Evolutionary conservation across 257 asterid species (phyloP), one percentile per base, ranked within the genome.

Genomic region (Ballota nigra): DNA sequence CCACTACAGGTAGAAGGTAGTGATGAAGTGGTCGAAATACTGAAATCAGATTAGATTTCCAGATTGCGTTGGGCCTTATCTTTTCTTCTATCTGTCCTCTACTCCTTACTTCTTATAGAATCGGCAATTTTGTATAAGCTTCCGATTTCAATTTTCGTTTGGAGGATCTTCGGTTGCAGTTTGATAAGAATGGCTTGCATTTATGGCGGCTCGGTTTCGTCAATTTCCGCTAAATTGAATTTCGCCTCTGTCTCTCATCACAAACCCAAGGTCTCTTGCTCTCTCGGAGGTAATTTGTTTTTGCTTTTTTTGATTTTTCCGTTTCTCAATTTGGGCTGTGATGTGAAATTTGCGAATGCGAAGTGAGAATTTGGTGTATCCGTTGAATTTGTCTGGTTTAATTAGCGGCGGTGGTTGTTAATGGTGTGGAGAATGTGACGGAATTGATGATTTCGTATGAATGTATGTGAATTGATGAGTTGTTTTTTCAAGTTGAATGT

Each of bases 251-350:
- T 52, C 63, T 20, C 81, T 26, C 74, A 80, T 78, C 76, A 75
- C 67, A 82, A 62, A 8, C 86, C 90, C 78, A 86, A 72, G 78
- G 72, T 83, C 86, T 41, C 66, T 38, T 86, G 91, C 86, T 83
- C 86, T 38, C 76, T 81, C 16, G 91, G 86, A 79, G 91, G 88
- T 83, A 71, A 62, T 15, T 34, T 1, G 1, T 67, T 9, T 22
- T 4, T 10, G 3, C 56, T 45, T 41, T 47, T 47, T 4, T 13
- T 1, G 4, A 4, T 45, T 19, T 49, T 7, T 9, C n/a, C n/a
- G n/a, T 1, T 20, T 57, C 22, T 28, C 5, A 9, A 8, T 36
- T 71, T 6, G 15, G 49, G 71, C 3, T 22, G 6, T 55, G 18
- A 36, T 40, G 8, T 55, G 9, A 36, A 49, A 8, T 13, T 33